Conservation (phyloP, 345 rosid genomes). For the Hevea brasiliensis region DNA sequence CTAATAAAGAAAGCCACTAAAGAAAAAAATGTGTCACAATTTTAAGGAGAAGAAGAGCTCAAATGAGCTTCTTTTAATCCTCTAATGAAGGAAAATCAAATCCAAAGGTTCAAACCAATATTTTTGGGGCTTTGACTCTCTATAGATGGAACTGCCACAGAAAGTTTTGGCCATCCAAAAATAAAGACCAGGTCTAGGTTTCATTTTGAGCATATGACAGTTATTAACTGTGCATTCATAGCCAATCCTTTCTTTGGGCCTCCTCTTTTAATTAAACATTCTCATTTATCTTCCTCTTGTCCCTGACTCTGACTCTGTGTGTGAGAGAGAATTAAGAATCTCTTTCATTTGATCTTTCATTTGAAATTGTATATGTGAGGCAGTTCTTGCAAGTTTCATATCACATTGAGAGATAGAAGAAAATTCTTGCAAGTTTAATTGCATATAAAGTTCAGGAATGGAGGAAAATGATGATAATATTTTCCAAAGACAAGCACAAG, state of each 20-base stretch:
- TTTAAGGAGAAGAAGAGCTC: no score
- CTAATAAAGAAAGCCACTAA: no score
- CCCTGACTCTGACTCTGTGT: neutral
- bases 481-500: conserved; percentile 16
- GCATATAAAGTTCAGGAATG: neutral
- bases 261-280: no score
- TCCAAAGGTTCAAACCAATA: no score
- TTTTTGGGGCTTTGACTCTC: neutral
- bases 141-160: neutral
- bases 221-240: neutral
- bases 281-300: no score
- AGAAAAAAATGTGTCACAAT: no score
- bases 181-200: neutral
- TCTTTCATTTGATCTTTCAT: no score
- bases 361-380: neutral
- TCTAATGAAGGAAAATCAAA: no score
- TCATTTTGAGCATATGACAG: conserved; percentile 7
- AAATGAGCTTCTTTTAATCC: no score
- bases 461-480: conserved; percentile 5
- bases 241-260: no score
- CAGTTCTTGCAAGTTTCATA: no score
- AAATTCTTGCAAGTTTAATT: neutral
- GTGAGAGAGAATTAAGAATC: neutral
- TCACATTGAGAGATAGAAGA: neutral
- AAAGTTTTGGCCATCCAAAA: neutral